phyloP scores from a whole-genome alignment of 2,329 filamentous ascomycete species.

The Phialophora chinensis region DNA sequence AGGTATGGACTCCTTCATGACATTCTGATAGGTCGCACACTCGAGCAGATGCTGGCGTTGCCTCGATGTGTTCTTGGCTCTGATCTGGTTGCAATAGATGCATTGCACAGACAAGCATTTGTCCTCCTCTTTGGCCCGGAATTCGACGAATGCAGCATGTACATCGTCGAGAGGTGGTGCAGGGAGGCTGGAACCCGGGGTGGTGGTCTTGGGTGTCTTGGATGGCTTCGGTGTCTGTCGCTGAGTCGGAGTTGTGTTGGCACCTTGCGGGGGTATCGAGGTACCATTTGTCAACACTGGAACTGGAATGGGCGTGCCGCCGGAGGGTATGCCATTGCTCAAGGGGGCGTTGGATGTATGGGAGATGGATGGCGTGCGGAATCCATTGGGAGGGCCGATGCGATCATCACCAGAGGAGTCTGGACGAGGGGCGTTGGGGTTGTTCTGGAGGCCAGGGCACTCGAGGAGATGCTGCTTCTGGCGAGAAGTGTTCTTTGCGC shows the following conservation, averaged over 20 bases:
- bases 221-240: slow-evolving; percentile 34
- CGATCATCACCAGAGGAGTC: slow-evolving; percentile 47
- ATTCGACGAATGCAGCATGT: slow-evolving; percentile 56
- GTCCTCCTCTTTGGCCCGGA: slow-evolving; percentile 38
- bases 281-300: slow-evolving; percentile 47
- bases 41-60: slow-evolving; percentile 58
- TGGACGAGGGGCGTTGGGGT: slow-evolving; percentile 52
- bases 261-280: slow-evolving; percentile 41
- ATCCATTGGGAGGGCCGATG: slow-evolving; percentile 52
- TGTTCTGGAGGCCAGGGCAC: slow-evolving; percentile 56
- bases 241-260: slow-evolving; percentile 29
- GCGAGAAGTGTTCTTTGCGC: slow-evolving; percentile 59
- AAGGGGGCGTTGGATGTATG: slow-evolving; percentile 52
- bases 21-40: slow-evolving; percentile 57
- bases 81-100: slow-evolving; percentile 58
- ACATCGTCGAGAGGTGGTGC: slow-evolving; percentile 57
- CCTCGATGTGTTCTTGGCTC: slow-evolving; percentile 58
- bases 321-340: slow-evolving; percentile 52
- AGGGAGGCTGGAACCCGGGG: slow-evolving; percentile 46
- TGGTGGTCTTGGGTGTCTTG: slow-evolving; percentile 35
- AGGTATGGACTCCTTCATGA: slow-evolving; percentile 60
- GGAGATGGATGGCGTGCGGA: slow-evolving; percentile 51
- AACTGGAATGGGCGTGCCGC: slow-evolving; percentile 52
- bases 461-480: slow-evolving; percentile 60
- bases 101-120: slow-evolving; percentile 58